Evolutionary conservation across 192 early-diverging fungal species (phyloP).

Genomic region (Backusella mclennaniae): DNA sequence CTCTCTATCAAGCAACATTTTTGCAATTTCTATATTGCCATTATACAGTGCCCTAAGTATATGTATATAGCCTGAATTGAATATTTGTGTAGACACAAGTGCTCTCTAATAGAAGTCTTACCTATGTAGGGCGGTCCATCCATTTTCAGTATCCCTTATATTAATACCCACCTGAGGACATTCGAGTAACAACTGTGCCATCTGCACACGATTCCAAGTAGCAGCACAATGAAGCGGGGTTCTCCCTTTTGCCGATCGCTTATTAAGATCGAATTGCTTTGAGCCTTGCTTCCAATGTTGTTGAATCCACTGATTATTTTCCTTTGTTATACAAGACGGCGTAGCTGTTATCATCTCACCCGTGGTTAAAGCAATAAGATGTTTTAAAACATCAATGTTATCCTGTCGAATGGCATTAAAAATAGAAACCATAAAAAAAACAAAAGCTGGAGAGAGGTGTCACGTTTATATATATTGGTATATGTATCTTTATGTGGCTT

Average conservation of each 20-base stretch:
- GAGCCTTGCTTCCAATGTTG: slow-evolving; percentile 4
- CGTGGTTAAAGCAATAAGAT: slow-evolving; percentile 17
- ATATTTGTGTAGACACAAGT: background rate
- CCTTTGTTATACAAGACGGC: slow-evolving; percentile 8
- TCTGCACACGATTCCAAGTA: slow-evolving; percentile 33
- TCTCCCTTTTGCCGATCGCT: slow-evolving; percentile 35
- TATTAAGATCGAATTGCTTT: slow-evolving; percentile 40
- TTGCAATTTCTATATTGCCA: slow-evolving; percentile 22
- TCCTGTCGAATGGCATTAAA: slow-evolving; percentile 37
- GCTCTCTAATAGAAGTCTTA: slow-evolving; percentile 17
- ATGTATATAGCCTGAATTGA: background rate
- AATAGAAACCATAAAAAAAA: slow-evolving; percentile 23
- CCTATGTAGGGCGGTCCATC: slow-evolving; percentile 71
- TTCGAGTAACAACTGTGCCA: slow-evolving; percentile 34
- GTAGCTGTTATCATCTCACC: background rate
- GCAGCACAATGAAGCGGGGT: slow-evolving; percentile 47
- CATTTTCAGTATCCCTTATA: slow-evolving; percentile 59
- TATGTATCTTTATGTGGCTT: background rate
- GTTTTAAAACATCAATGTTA: slow-evolving; percentile 33
- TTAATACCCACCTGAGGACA: slow-evolving; percentile 57
- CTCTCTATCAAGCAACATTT: slow-evolving; percentile 12
- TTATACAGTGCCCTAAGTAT: slow-evolving; percentile 17
- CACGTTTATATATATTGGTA: background rate
- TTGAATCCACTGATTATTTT: slow-evolving; percentile 18
- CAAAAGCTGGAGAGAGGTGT: background rate